Conservation (phyloP, 179 eudicot species). For the Nepenthes alata region DNA sequence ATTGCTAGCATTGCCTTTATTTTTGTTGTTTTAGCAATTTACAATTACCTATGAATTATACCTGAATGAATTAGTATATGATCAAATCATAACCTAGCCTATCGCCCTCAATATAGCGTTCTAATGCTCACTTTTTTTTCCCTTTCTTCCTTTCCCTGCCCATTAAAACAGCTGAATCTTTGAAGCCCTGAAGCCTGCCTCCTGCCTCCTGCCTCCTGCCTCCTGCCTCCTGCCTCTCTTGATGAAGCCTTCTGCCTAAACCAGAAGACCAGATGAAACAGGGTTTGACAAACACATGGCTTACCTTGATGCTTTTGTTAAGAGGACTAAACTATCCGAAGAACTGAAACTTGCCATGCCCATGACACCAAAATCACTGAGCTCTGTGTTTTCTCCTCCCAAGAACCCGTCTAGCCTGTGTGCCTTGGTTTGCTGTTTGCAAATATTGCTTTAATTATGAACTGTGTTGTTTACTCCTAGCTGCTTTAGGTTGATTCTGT, state of each 20-base stretch:
- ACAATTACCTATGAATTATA: conserved; percentile 5
- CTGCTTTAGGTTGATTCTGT: no score
- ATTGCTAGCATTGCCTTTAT: conserved; percentile 1
- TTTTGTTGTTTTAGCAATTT: conserved; percentile 2
- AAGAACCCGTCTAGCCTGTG: conserved; percentile 50
- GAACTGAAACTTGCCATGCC: conserved; percentile 72
- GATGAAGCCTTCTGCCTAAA: conserved; percentile 75
- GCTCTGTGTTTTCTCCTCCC: conserved; percentile 46
- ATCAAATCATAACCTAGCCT: conserved; percentile 20
- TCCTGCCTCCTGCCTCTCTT: conserved; percentile 8
- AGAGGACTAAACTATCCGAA: conserved; percentile 55
- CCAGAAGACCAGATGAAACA: conserved; percentile 85
- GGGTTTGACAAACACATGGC: conserved; percentile 61
- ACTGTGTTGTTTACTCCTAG: no score
- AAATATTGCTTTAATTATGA: conserved; percentile 2
- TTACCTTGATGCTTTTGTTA: conserved; percentile 62
- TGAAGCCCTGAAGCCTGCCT: conserved; percentile 90
- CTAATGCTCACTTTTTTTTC: conserved; percentile 54
- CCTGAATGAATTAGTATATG: conserved; percentile 14
- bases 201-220: conserved; percentile 22
- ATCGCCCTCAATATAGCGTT: conserved; percentile 27
- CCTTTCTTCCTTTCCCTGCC: conserved; percentile 74
- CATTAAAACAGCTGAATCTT: conserved; percentile 74
- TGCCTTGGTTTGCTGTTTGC: conserved; percentile 27
- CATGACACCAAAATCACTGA: conserved; percentile 51